Conservation (phyloP, 2,329 filamentous ascomycete species). For the Fusarium neocosmosporiellum region DNA sequence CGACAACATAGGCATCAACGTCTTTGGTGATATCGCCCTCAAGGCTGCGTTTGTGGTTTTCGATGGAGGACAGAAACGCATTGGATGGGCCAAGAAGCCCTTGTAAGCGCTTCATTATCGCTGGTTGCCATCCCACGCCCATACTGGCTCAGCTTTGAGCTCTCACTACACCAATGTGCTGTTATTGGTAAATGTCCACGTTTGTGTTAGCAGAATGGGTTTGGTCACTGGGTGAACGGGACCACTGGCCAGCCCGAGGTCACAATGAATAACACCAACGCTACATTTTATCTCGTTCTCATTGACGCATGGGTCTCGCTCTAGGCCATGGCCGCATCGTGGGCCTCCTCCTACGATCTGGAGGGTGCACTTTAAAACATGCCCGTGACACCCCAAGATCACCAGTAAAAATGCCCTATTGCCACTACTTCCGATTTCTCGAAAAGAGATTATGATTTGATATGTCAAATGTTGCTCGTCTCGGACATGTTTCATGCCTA, state of each 20-base stretch:
- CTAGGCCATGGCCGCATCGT: background rate
- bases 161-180: background rate
- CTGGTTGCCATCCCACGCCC: background rate
- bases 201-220: background rate
- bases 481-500: background rate
- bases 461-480: background rate
- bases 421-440: background rate
- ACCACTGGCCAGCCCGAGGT: background rate
- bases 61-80: conserved; percentile 51
- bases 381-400: background rate
- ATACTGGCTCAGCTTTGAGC: background rate
- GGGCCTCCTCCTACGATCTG: background rate
- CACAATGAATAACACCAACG: background rate
- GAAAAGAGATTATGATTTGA: background rate
- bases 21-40: conserved; percentile 72
- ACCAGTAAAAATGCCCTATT: background rate
- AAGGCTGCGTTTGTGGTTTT: conserved; percentile 71
- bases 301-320: background rate
- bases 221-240: background rate
- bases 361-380: background rate
- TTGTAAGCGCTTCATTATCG: background rate
- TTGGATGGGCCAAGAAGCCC: conserved; percentile 39
- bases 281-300: background rate
- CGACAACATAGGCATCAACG: conserved; percentile 57
- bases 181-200: background rate